phyloP scores from a whole-genome alignment of 352 stramenopile species.

The Phytophthora sp. region DNA sequence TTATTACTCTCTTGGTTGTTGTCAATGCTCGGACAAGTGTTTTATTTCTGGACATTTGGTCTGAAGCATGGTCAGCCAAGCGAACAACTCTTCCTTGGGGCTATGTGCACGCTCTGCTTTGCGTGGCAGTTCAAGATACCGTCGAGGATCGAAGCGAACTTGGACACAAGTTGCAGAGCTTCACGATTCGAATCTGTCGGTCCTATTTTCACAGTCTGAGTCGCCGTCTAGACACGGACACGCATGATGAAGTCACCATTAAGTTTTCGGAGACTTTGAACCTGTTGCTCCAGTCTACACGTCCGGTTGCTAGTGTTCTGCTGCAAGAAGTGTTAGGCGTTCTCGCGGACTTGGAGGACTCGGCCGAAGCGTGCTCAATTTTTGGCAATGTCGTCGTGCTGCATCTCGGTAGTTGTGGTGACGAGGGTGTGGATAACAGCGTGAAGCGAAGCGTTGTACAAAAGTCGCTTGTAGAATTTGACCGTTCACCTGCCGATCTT shows the following conservation, averaged over 20 bases:
- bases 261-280: slow-evolving; percentile 42
- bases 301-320: slow-evolving; percentile 15
- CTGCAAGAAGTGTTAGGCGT: slow-evolving; percentile 34
- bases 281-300: slow-evolving; percentile 32
- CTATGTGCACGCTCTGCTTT: slow-evolving; percentile 50
- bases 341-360: slow-evolving; percentile 26
- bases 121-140: slow-evolving; percentile 25
- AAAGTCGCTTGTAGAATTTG: slow-evolving; percentile 45
- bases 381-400: slow-evolving; percentile 43
- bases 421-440: slow-evolving; percentile 19
- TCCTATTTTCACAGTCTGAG: slow-evolving; percentile 34
- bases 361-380: slow-evolving; percentile 15
- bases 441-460: slow-evolving; percentile 42
- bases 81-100: slow-evolving; percentile 43
- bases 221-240: slow-evolving; percentile 8
- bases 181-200: slow-evolving; percentile 28
- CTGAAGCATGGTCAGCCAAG: slow-evolving; percentile 45
- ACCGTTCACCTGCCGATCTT: slow-evolving; percentile 13
- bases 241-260: slow-evolving; percentile 14
- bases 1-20: slow-evolving; percentile 30
- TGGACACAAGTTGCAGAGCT: slow-evolving; percentile 30
- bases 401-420: slow-evolving; percentile 30
- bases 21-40: slow-evolving; percentile 24
- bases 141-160: slow-evolving; percentile 22
- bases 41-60: slow-evolving; percentile 59